Evolutionary conservation across 371 early-diverging fungal species (phyloP).

Genomic region (Saksenaea vasiformis): DNA sequence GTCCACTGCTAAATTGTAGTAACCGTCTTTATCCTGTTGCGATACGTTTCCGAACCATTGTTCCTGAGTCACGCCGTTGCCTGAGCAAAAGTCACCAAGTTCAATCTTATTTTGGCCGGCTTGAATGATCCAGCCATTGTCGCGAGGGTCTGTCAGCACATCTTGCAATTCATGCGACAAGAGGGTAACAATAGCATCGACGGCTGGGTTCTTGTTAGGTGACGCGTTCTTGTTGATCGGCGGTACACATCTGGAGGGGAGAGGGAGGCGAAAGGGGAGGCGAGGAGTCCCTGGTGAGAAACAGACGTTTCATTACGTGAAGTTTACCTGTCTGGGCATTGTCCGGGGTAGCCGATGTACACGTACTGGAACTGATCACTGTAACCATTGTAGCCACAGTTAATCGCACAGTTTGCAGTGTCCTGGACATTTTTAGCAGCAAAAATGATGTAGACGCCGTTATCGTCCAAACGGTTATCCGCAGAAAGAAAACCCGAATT

Average conservation of each 20-base stretch:
- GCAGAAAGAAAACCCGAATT: conserved; percentile 49
- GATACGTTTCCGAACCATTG: conserved; percentile 38
- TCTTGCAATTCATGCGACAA: conserved; percentile 60
- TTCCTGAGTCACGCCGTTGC: conserved; percentile 20
- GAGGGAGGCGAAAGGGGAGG: not conserved
- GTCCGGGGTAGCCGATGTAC: conserved; percentile 50
- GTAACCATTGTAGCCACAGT: conserved; percentile 53
- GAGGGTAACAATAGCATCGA: conserved; percentile 54
- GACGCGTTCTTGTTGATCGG: conserved; percentile 27
- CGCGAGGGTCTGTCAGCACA: conserved; percentile 49
- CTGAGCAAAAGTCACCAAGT: conserved; percentile 53
- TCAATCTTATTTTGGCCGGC: conserved; percentile 23
- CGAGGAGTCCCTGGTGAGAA: not conserved
- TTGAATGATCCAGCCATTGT: conserved; percentile 47
- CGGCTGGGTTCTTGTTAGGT: conserved; percentile 47
- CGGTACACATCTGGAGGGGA: conserved; percentile 36
- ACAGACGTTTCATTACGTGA: not conserved
- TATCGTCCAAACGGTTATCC: conserved; percentile 38
- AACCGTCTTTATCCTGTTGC: conserved; percentile 8
- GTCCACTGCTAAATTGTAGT: conserved; percentile 41
- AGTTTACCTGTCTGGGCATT: conserved; percentile 28
- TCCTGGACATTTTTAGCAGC: conserved; percentile 44
- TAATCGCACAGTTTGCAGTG: conserved; percentile 37
- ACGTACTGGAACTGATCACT: conserved; percentile 50
- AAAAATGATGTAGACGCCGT: conserved; percentile 53